Percentiles rank a stretch among this genome's conserved stretches.
Conservation (phyloP, 306 rosid genomes). For the Betula pendula region DNA sequence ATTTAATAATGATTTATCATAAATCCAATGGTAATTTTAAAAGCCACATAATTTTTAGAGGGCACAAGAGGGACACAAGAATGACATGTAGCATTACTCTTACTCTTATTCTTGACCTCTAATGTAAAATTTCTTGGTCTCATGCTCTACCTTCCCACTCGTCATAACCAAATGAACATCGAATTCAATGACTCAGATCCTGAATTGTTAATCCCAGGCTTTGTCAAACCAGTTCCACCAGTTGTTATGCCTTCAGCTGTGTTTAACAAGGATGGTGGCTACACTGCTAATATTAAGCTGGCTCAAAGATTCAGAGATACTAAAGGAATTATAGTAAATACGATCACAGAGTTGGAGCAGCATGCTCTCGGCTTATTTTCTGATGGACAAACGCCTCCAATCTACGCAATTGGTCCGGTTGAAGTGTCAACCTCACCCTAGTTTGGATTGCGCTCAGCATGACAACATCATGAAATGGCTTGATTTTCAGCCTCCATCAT, state of each 20-base stretch:
- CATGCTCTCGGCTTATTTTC: conserved; percentile 33
- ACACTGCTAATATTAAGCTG: conserved; percentile 34
- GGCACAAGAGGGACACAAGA: no score
- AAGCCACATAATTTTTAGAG: no score
- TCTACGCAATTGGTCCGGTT: conserved; percentile 62
- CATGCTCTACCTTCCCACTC: conserved; percentile 32
- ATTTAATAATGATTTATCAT: no score
- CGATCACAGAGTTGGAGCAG: conserved; percentile 49
- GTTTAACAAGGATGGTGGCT: conserved; percentile 46
- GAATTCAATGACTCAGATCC: conserved; percentile 40
- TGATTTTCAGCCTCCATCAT: conserved; percentile 45
- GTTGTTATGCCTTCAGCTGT: conserved; percentile 40
- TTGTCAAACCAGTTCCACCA: conserved; percentile 38
- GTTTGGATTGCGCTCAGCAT: conserved; percentile 34
- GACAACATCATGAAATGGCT: conserved; percentile 55
- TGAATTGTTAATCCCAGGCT: conserved; percentile 39
- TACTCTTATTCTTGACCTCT: conserved; percentile 39
- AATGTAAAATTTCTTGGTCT: conserved; percentile 42
- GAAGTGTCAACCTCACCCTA: conserved; percentile 26
- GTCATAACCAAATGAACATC: conserved; percentile 15
- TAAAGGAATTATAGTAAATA: conserved; percentile 57
- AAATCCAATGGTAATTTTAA: no score
- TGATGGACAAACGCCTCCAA: conserved; percentile 41
- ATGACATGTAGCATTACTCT: no score
- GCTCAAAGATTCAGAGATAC: conserved; percentile 41